phyloP scores from a whole-genome alignment of 2,329 filamentous ascomycete species.

The Colletotrichum sojae region DNA sequence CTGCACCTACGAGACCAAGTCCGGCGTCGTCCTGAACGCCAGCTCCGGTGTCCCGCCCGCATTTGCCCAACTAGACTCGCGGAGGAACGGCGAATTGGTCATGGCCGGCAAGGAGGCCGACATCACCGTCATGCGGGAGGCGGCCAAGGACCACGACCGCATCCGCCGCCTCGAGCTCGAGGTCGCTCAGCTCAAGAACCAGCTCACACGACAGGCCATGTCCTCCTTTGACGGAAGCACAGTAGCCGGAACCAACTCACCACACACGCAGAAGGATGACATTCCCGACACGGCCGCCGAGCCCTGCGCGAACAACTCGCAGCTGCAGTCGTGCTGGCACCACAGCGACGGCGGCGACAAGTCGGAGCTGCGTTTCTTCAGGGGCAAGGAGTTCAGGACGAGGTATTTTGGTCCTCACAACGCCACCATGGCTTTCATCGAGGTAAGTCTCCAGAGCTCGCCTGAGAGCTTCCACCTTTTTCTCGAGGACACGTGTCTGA shows the following conservation, averaged over 20 bases:
- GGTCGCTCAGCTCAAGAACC: constrained; percentile 68
- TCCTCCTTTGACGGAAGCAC: constrained; percentile 67
- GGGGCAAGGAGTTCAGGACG: constrained; percentile 72
- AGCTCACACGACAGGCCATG: constrained; percentile 60
- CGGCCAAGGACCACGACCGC: constrained; percentile 67
- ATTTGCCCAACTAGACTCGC: constrained; percentile 58
- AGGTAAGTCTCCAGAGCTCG: constrained; percentile 50
- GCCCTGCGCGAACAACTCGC: constrained; percentile 44
- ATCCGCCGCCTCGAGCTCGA: constrained; percentile 73
- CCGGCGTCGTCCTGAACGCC: constrained; percentile 64
- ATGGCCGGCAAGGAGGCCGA: constrained; percentile 55
- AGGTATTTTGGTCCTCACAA: constrained; percentile 74
- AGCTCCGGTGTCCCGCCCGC: constrained; percentile 61
- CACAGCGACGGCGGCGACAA: constrained; percentile 61
- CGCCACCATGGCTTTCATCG: constrained; percentile 72
- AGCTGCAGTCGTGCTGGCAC: constrained; percentile 38
- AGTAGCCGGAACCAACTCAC: constrained; percentile 60
- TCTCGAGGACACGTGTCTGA: constrained; percentile 18
- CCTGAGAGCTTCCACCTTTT: background rate
- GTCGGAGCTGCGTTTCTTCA: constrained; percentile 70
- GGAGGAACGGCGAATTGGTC: constrained; percentile 48
- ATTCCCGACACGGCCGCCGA: constrained; percentile 52
- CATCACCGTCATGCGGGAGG: constrained; percentile 53
- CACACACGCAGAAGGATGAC: constrained; percentile 61
- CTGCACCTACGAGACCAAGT: constrained; percentile 72